Evolutionary conservation across 2,329 filamentous ascomycete species (phyloP).

Genomic region (Fusarium papillatum): DNA sequence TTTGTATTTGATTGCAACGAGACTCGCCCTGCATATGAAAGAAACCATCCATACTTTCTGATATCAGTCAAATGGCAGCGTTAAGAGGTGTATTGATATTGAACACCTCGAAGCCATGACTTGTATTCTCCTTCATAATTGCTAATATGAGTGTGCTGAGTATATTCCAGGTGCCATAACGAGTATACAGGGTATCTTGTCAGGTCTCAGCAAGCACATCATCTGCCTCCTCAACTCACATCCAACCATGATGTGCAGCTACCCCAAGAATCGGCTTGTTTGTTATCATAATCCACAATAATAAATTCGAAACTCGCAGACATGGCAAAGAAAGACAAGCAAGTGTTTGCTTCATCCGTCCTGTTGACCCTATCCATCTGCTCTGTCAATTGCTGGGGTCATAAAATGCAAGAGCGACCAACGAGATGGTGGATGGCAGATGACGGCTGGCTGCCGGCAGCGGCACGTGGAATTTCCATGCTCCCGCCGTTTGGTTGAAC

Average conservation of each 20-base stretch:
- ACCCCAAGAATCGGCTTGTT: neutral
- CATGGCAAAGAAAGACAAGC: neutral
- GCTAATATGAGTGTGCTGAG: neutral
- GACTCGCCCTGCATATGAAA: neutral
- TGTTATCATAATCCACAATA: neutral
- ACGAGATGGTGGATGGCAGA: neutral
- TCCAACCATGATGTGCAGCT: neutral
- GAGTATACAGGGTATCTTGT: neutral
- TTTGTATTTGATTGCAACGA: neutral
- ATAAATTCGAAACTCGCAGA: neutral
- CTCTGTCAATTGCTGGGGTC: neutral
- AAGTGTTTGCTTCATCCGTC: neutral
- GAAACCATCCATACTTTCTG: neutral
- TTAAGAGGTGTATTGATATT: neutral
- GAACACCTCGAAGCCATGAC: neutral
- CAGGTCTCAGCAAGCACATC: neutral
- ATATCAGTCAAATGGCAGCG: neutral
- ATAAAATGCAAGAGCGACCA: conserved; percentile 2
- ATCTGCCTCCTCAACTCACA: neutral
- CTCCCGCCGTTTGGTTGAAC: conserved; percentile 7
- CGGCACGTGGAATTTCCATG: conserved; percentile 28
- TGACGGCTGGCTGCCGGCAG: conserved; percentile 12
- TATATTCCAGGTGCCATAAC: neutral
- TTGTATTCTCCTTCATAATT: neutral
- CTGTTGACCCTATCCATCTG: neutral